A percentile compares a stretch with the other conserved stretches of the same genome.
These are phyloP conservation scores for Talaromyces sp. DNA, from an alignment of 2,329 filamentous ascomycete species.

Conservation along the genomic window DNA sequence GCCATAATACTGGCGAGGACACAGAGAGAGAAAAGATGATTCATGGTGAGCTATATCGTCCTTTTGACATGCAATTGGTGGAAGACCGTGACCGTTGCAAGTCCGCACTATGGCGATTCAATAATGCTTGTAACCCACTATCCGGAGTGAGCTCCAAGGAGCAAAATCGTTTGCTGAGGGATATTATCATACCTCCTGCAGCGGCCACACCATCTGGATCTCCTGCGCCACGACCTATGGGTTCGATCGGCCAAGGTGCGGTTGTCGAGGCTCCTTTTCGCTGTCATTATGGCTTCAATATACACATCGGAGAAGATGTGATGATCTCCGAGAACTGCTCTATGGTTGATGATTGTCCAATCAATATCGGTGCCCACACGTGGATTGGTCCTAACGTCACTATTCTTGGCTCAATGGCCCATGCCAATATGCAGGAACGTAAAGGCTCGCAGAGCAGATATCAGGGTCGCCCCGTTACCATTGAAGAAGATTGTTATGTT, in stretches of 20 bases:
- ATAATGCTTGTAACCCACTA: slow-evolving; percentile 73
- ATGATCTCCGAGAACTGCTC: slow-evolving; percentile 79
- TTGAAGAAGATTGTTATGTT: slow-evolving; percentile 70
- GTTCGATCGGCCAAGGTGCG: slow-evolving; percentile 70
- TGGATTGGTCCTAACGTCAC: slow-evolving; percentile 79
- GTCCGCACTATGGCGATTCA: slow-evolving; percentile 78
- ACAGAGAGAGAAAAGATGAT: slow-evolving; percentile 92
- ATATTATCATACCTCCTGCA: slow-evolving; percentile 36
- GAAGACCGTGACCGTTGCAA: slow-evolving; percentile 83
- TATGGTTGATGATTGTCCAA: slow-evolving; percentile 79
- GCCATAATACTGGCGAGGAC: slow-evolving; percentile 43
- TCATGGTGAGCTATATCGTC: slow-evolving; percentile 71
- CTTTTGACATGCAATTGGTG: slow-evolving; percentile 72
- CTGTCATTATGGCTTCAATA: slow-evolving; percentile 95
- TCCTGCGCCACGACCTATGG: slow-evolving; percentile 51
- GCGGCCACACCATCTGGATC: slow-evolving; percentile 51
- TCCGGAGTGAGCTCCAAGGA: slow-evolving; percentile 61
- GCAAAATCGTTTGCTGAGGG: slow-evolving; percentile 38
- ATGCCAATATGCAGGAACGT: slow-evolving; percentile 68
- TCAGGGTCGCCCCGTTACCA: slow-evolving; percentile 67
- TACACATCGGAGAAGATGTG: slow-evolving; percentile 80
- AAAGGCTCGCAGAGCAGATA: slow-evolving; percentile 71
- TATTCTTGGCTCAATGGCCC: slow-evolving; percentile 72
- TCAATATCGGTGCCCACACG: slow-evolving; percentile 70
- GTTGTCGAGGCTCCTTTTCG: slow-evolving; percentile 83